Conservation (phyloP, 2,329 filamentous ascomycete genomes). For the Sclerotinia borealis region DNA sequence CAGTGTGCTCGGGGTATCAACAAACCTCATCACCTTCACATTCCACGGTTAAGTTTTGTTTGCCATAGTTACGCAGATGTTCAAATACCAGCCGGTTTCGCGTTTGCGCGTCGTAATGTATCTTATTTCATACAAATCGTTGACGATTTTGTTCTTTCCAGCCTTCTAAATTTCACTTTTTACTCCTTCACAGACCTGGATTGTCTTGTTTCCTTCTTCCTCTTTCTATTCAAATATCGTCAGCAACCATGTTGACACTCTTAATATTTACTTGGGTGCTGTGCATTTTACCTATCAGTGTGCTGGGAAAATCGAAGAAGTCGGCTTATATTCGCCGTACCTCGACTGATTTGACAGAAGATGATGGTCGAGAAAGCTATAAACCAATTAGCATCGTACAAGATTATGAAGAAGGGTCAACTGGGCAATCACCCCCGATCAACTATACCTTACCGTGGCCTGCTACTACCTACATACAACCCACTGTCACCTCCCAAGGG, state of each 20-base stretch:
- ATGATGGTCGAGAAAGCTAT: not conserved
- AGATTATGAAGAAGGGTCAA: not conserved
- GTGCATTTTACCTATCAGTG: not conserved
- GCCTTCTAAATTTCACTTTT: not conserved
- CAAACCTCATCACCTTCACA: not conserved
- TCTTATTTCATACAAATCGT: not conserved
- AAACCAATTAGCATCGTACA: not conserved
- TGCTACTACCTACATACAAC: conserved; percentile 9
- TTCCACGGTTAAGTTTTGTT: not conserved
- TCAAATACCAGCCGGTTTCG: not conserved
- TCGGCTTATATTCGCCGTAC: not conserved
- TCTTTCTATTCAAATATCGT: not conserved
- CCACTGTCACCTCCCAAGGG: conserved; percentile 15
- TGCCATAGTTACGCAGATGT: not conserved
- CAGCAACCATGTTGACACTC: not conserved
- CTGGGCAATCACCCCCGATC: not conserved
- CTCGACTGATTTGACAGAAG: not conserved
- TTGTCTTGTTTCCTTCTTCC: not conserved
- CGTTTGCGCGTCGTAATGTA: not conserved
- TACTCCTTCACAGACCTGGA: not conserved
- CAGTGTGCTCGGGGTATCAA: not conserved
- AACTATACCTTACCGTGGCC: conserved; percentile 15
- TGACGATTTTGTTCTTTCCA: conserved; percentile 3
- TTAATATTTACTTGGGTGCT: not conserved
- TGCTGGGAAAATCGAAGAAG: not conserved